phyloP scores from a whole-genome alignment of 257 asterid genomes.

The Penstemon eatonii region DNA sequence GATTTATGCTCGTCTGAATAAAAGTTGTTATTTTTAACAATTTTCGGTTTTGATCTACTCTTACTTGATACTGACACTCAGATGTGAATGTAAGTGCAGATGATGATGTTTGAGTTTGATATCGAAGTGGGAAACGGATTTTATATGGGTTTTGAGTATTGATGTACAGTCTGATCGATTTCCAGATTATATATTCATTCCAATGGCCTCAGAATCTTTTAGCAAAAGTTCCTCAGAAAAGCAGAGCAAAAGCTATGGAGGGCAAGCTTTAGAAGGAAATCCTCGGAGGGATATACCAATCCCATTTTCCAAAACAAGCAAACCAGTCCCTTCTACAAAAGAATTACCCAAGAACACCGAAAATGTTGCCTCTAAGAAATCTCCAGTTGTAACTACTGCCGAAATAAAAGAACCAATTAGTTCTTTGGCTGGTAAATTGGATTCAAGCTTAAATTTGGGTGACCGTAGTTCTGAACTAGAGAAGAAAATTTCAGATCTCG shows the following conservation, averaged over 20 bases:
- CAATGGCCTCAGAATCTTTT: conserved; percentile 55
- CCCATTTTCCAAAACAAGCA: conserved; percentile 33
- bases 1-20: conserved; percentile 5
- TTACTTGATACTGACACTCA: conserved; percentile 29
- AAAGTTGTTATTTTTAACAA: not conserved
- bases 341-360: conserved; percentile 35
- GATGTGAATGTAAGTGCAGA: conserved; percentile 48
- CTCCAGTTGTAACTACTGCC: conserved; percentile 27
- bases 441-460: conserved; percentile 55
- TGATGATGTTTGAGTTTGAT: conserved; percentile 30
- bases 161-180: conserved; percentile 18
- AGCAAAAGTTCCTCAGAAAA: conserved; percentile 42
- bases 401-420: conserved; percentile 35
- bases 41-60: conserved; percentile 11
- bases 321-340: conserved; percentile 28
- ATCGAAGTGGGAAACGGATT: conserved; percentile 18
- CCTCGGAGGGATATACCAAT: conserved; percentile 29
- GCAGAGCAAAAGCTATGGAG: conserved; percentile 40
- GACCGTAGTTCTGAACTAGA: conserved; percentile 25
- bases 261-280: conserved; percentile 34
- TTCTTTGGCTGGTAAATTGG: conserved; percentile 44
- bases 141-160: conserved; percentile 23
- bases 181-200: conserved; percentile 22
- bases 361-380: conserved; percentile 35
- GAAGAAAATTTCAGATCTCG: conserved; percentile 34